Percentiles rank a stretch among this genome's conserved stretches.
Conservation (phyloP, 2,329 filamentous ascomycete genomes). For the Graphium sp. region DNA sequence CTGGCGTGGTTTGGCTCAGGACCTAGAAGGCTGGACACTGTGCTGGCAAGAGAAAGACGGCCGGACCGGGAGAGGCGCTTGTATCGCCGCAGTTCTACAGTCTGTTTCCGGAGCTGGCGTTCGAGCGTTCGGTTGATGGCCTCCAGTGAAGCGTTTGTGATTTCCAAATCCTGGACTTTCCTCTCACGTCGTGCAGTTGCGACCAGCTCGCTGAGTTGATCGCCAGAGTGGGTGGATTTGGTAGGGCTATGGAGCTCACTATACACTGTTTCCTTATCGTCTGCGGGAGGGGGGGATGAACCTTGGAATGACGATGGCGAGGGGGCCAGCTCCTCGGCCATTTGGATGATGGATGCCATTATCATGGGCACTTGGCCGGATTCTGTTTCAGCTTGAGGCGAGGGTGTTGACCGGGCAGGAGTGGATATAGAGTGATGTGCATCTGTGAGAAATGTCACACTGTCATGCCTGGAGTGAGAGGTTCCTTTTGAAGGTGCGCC, state of each 20-base stretch:
- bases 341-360: constrained; percentile 38
- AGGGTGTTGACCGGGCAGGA: too few species aligned
- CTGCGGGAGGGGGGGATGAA: too few species aligned
- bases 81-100: constrained; percentile 70
- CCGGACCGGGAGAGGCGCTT: constrained; percentile 74
- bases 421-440: too few species aligned
- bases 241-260: constrained; percentile 35
- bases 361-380: too few species aligned
- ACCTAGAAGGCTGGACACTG: constrained; percentile 24
- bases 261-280: constrained; percentile 4
- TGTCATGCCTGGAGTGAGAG: too few species aligned
- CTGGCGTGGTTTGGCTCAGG: constrained; percentile 24
- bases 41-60: constrained; percentile 44
- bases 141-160: constrained; percentile 85
- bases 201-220: constrained; percentile 58
- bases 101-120: constrained; percentile 80
- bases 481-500: too few species aligned
- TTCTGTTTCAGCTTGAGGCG: too few species aligned
- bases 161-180: constrained; percentile 91
- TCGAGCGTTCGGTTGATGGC: constrained; percentile 92
- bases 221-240: constrained; percentile 34
- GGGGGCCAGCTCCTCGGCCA: constrained; percentile 37
- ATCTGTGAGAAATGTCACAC: too few species aligned
- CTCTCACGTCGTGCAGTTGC: constrained; percentile 80
- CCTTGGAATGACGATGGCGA: too few species aligned